A percentile compares a stretch with the other conserved stretches of the same genome.
These are phyloP conservation scores for Ciborinia camelliae DNA, from an alignment of 2,329 filamentous ascomycete genomes.

Conservation along the genomic window DNA sequence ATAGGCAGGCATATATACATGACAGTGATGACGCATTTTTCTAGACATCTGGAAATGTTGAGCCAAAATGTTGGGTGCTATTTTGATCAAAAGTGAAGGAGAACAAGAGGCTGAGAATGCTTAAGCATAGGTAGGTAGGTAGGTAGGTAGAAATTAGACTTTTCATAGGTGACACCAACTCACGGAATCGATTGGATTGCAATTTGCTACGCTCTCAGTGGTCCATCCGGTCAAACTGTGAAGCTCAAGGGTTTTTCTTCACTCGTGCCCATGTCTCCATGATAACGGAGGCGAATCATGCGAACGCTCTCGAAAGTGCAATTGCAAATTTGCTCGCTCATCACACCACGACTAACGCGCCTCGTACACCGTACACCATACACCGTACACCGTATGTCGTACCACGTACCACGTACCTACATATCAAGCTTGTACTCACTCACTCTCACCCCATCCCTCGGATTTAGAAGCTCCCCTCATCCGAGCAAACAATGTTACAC, in stretches of 20 bases:
- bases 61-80: neutral
- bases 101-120: neutral
- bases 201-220: neutral
- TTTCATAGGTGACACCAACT: too few relatives aligned
- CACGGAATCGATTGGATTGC: neutral
- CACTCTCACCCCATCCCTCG: too few relatives aligned
- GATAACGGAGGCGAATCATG: neutral
- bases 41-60: neutral
- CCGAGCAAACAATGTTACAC: neutral
- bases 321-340: neutral
- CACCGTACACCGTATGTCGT: too few relatives aligned
- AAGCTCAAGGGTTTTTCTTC: neutral
- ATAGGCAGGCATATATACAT: neutral
- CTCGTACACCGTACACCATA: too few relatives aligned
- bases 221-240: neutral
- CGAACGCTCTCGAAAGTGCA: neutral
- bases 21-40: neutral
- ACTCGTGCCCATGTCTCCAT: neutral
- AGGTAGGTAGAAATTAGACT: too few relatives aligned
- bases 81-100: neutral
- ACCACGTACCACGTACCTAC: too few relatives aligned
- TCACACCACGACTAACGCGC: neutral
- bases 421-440: too few relatives aligned
- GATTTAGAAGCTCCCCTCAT: neutral
- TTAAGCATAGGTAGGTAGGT: too few relatives aligned